phyloP scores from a whole-genome alignment of 2,329 filamentous ascomycete genomes.

The Aspergillus versicolor region DNA sequence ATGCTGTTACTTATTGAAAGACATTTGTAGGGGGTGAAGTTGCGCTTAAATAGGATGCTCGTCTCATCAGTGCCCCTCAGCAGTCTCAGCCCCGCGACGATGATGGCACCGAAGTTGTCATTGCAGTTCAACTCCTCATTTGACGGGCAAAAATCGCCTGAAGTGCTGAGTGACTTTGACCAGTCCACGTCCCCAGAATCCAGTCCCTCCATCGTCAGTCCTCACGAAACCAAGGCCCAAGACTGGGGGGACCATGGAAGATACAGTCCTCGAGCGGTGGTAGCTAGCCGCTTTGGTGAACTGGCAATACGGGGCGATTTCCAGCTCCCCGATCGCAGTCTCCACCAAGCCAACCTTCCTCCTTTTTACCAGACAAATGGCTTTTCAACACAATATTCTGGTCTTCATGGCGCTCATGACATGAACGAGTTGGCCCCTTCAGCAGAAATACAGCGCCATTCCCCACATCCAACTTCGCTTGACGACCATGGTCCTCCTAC shows the following conservation, averaged over 20 bases:
- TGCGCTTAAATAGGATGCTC: slow-evolving; percentile 1
- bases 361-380: slow-evolving; percentile 16
- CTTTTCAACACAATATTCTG: slow-evolving; percentile 5
- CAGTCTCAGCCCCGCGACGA: slow-evolving; percentile 29
- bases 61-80: slow-evolving; percentile 23
- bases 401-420: slow-evolving; percentile 12
- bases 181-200: slow-evolving; percentile 35
- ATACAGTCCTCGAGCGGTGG: slow-evolving; percentile 39
- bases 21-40: slow-evolving; percentile 11
- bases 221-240: slow-evolving; percentile 30
- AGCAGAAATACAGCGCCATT: neutral
- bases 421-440: slow-evolving; percentile 22
- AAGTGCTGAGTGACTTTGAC: slow-evolving; percentile 31
- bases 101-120: slow-evolving; percentile 28
- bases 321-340: slow-evolving; percentile 14
- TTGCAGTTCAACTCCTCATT: slow-evolving; percentile 31
- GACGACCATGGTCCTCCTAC: neutral
- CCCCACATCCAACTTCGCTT: neutral
- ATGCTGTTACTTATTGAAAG: slow-evolving; percentile 13
- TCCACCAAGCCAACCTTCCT: slow-evolving; percentile 10
- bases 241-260: slow-evolving; percentile 34
- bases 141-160: slow-evolving; percentile 36
- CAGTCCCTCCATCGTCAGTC: slow-evolving; percentile 29
- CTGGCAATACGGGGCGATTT: slow-evolving; percentile 39
- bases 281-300: slow-evolving; percentile 41